Evolutionary conservation across 768 basidiomycete genomes (phyloP), one percentile per base, ranked within the genome.

Genomic region (Cystobasidium tubakii): DNA sequence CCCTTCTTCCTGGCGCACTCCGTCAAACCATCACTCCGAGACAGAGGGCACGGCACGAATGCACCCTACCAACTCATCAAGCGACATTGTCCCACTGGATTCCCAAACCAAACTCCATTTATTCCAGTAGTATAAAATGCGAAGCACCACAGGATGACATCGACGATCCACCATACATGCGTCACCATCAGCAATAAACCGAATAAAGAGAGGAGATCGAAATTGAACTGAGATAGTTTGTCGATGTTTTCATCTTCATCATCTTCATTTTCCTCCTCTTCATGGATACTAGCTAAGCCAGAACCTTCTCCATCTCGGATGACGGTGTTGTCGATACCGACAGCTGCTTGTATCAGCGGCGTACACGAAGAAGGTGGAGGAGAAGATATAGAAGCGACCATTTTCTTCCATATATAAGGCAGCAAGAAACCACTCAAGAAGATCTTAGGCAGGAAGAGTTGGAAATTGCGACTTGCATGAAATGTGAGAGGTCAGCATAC

Each of bases 21-120:
- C 17, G 42, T 17, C 42, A 42, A 42, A 17, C 17, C 17, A 7
- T 17, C 17, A 42, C 9, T 7, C 42, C 17, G 42, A 42, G 42
- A 7, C 42, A 17, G 42, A 42, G 42, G 42, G 42, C 7, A 17
- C 7, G 17, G 7, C 42, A 17, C 42, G 42, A 42, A 7, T n/a
- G n/a, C 46, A 3, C 7, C 21, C 46, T 9, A 12, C 46, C 46
- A 50, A 50, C 46, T 50, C 21, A 9, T 12, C 46, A 50, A 50
- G 6, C 13, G 57, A 60, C 57, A 60, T 29, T 60, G 57, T 29
- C 29, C 17, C 6, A 60, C 13, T 17, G 57, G 57, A 60, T 60
- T 60, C 6, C 57, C 57, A 60, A 60, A 60, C 57, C 57, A 60
- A 25, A 2, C 13, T 60, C 57, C 57, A 60, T 60, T 60, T 25